These are phyloP conservation scores for Salmacisia buchloeana DNA, from an alignment of 1,284 basidiomycete genomes.

Conservation along the genomic window DNA sequence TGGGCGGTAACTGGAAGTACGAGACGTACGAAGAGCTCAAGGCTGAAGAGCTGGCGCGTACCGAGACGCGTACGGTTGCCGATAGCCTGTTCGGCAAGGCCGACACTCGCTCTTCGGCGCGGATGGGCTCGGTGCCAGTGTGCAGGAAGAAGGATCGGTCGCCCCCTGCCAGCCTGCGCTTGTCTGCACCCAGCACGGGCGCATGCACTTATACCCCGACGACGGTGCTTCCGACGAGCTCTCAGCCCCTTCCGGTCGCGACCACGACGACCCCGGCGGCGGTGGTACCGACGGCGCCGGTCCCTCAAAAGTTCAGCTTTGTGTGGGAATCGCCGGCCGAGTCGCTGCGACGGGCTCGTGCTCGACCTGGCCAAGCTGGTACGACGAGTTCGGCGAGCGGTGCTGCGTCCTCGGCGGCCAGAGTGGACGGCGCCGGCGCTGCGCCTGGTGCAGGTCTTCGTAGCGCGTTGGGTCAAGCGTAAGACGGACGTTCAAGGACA, in stretches of 20 bases:
- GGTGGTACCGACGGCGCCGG: background rate
- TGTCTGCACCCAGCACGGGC: too few species aligned
- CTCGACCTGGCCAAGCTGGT: background rate
- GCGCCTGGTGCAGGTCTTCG: too few species aligned
- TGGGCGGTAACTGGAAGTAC: background rate
- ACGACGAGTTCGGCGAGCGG: too few species aligned
- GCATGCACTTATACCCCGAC: too few species aligned
- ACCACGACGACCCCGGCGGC: background rate
- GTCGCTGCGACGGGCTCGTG: background rate
- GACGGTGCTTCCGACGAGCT: background rate
- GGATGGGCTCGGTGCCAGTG: too few species aligned
- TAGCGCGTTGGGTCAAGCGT: too few species aligned
- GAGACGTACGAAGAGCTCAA: constrained; percentile 5
- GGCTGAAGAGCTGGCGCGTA: constrained; percentile 1
- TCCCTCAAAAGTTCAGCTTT: background rate
- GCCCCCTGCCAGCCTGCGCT: too few species aligned
- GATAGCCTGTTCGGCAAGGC: background rate
- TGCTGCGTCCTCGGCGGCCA: too few species aligned
- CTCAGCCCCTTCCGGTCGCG: background rate
- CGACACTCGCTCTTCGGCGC: too few species aligned
- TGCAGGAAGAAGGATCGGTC: too few species aligned
- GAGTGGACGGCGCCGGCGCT: too few species aligned
- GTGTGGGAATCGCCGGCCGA: constrained; percentile 4
- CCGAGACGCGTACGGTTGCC: background rate
- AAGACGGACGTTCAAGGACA: too few species aligned